Conservation (phyloP, 345 rosid species). For the Pistacia vera region DNA sequence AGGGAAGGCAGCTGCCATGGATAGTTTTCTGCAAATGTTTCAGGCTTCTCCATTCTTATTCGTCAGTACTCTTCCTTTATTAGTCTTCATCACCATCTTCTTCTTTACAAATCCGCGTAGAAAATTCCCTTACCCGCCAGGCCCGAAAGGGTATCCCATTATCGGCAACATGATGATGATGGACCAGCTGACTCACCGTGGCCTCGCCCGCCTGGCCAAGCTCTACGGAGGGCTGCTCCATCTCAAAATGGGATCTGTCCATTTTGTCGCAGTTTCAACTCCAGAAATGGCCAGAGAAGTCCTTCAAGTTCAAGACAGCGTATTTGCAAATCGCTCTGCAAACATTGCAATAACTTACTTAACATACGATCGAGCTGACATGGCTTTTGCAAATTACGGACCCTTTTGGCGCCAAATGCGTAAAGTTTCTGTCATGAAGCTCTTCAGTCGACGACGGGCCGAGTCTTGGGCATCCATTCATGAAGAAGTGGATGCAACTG, state of each 20-base stretch:
- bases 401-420: constrained; percentile 96
- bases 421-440: constrained; percentile 77
- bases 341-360: constrained; percentile 67
- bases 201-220: constrained; percentile 58
- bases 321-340: constrained; percentile 77
- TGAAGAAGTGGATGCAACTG: constrained; percentile 63
- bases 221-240: constrained; percentile 57
- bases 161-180: constrained; percentile 71
- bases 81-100: neutral
- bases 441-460: constrained; percentile 79
- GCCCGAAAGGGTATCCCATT: constrained; percentile 76
- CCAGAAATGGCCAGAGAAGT: constrained; percentile 74
- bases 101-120: constrained; percentile 9
- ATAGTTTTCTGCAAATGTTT: constrained; percentile 1
- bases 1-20: neutral
- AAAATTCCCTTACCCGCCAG: constrained; percentile 60
- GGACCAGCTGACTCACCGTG: constrained; percentile 77
- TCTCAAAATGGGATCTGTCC: constrained; percentile 57
- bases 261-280: constrained; percentile 55
- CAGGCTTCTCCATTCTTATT: constrained; percentile 25
- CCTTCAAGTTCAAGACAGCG: constrained; percentile 66
- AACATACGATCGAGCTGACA: constrained; percentile 80
- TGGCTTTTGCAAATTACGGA: constrained; percentile 95
- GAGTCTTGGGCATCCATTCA: constrained; percentile 93
- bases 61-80: constrained; percentile 3